Percentiles rank a stretch among this genome's conserved stretches.
phyloP scores from a whole-genome alignment of 805 yeast species.

The Candida chilensis region DNA sequence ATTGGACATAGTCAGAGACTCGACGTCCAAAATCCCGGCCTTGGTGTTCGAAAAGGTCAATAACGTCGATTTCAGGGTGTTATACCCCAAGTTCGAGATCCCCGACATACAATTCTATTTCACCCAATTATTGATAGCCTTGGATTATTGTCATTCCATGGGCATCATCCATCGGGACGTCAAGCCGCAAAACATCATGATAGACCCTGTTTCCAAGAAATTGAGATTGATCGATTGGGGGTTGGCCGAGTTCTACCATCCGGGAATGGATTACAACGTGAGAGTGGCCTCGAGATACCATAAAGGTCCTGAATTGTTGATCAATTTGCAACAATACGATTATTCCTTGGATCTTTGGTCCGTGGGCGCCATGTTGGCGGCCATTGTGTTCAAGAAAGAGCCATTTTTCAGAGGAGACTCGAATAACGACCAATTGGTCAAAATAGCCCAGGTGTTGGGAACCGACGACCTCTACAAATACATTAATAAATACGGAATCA shows the following conservation, averaged over 20 bases:
- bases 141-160: conserved; percentile 88
- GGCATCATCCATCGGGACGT: conserved; percentile 96
- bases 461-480: conserved; percentile 71
- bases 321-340: conserved; percentile 81
- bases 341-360: conserved; percentile 93
- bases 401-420: conserved; percentile 91
- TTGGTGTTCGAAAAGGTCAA: conserved; percentile 77
- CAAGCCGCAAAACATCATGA: conserved; percentile 94
- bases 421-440: conserved; percentile 84
- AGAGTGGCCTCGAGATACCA: conserved; percentile 90
- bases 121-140: conserved; percentile 70
- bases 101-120: conserved; percentile 76
- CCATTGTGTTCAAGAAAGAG: conserved; percentile 82
- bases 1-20: conserved; percentile 76
- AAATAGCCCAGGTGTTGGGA: conserved; percentile 82
- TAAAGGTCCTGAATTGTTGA: conserved; percentile 88
- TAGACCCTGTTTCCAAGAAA: conserved; percentile 65
- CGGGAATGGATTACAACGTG: conserved; percentile 83
- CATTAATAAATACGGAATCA: conserved; percentile 60
- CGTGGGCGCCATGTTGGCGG: conserved; percentile 86
- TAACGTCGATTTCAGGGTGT: conserved; percentile 72
- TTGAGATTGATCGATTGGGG: conserved; percentile 93
- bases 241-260: conserved; percentile 87
- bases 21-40: conserved; percentile 76
- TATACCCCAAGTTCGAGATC: conserved; percentile 73